These are phyloP conservation scores for Thozetella sp. DNA, from an alignment of 495 filamentous ascomycete species.

Conservation along the genomic window DNA sequence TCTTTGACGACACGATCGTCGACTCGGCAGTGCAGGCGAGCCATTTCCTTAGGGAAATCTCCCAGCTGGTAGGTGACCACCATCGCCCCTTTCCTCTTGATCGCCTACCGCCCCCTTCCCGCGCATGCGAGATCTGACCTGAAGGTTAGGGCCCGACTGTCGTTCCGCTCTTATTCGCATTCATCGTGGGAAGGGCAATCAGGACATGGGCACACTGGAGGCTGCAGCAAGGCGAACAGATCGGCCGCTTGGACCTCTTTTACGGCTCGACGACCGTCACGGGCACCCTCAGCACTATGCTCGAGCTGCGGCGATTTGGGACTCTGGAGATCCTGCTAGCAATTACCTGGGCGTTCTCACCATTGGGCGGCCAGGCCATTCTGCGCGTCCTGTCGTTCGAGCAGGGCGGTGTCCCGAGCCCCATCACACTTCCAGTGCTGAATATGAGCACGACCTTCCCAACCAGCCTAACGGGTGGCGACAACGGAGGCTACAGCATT, in stretches of 20 bases:
- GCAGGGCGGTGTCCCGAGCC: background rate
- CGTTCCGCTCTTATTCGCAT: background rate
- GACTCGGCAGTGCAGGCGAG: background rate
- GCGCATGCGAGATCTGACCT: background rate
- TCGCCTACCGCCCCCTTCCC: background rate
- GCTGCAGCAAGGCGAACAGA: background rate
- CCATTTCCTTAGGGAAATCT: background rate
- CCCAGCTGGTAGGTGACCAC: background rate
- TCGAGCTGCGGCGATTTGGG: background rate
- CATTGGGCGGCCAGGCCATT: background rate
- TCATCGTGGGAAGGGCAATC: background rate
- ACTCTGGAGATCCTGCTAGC: background rate
- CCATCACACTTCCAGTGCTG: background rate
- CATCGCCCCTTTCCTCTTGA: background rate
- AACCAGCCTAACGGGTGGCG: background rate
- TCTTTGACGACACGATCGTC: background rate
- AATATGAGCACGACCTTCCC: background rate
- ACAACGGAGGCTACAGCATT: background rate
- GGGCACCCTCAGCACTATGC: conserved; percentile 1
- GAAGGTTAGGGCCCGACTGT: background rate
- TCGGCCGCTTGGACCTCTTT: background rate
- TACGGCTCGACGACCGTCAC: background rate
- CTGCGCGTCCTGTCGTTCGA: background rate
- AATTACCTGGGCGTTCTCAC: background rate
- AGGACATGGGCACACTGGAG: background rate